Percentiles rank a stretch among this genome's conserved stretches.
Conservation (phyloP, 2,329 filamentous ascomycete genomes). For the Calonectria hongkongensis region DNA sequence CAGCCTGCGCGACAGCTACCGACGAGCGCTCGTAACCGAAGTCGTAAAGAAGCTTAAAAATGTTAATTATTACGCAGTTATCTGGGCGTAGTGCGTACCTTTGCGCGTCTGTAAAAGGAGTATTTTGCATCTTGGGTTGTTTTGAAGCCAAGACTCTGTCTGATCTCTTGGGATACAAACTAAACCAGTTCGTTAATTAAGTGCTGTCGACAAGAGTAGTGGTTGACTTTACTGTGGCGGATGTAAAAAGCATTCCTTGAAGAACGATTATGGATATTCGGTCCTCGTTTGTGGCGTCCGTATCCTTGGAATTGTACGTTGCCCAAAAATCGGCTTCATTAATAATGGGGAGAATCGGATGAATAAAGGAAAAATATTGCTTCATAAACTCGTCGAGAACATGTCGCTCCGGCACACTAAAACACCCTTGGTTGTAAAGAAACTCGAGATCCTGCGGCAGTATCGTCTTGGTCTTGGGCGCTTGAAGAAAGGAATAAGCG, state of each 20-base stretch:
- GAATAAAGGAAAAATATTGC: constrained; percentile 55
- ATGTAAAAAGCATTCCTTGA: constrained; percentile 51
- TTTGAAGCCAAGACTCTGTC: constrained; percentile 47
- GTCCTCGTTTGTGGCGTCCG: constrained; percentile 29
- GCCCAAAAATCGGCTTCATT: constrained; percentile 53
- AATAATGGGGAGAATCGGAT: constrained; percentile 54
- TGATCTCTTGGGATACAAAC: constrained; percentile 49
- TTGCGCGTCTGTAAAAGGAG: constrained; percentile 50
- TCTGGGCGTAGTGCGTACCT: constrained; percentile 20
- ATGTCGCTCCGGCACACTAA: constrained; percentile 48
- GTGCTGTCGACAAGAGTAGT: fast-evolving
- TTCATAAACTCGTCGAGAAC: constrained; percentile 55
- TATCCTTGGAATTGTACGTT: constrained; percentile 45
- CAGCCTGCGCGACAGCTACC: constrained; percentile 51
- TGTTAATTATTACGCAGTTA: not conserved
- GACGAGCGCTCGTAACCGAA: constrained; percentile 52
- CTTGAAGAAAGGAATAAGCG: constrained; percentile 50
- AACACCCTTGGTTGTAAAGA: constrained; percentile 53
- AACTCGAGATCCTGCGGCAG: constrained; percentile 52
- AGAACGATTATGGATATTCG: constrained; percentile 49
- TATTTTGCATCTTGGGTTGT: constrained; percentile 51
- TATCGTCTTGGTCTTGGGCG: constrained; percentile 46
- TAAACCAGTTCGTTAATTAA: constrained; percentile 11
- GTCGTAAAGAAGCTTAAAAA: constrained; percentile 49
- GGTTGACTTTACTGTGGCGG: constrained; percentile 45